Percentiles rank a stretch among this genome's conserved stretches.
Evolutionary conservation across 164 flowering plant genomes (phyloP).

Genomic region (Annona squamosa): DNA sequence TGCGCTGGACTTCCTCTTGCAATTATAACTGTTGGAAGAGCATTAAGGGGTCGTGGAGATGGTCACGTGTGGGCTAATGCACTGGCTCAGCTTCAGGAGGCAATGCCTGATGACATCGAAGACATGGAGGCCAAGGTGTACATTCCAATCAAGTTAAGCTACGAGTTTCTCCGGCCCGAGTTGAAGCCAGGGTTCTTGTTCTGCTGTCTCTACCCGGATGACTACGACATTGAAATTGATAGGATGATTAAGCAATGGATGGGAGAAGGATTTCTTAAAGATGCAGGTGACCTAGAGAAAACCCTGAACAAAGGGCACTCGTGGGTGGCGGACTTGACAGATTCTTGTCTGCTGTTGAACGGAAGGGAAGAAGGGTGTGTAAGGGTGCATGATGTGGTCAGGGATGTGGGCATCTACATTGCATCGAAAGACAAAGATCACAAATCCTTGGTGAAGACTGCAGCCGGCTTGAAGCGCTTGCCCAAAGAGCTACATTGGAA

Average conservation of each 20-base stretch:
- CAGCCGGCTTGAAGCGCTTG: neutral
- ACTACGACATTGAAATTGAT: neutral
- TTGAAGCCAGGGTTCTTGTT: conserved; percentile 11
- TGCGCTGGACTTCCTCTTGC: neutral
- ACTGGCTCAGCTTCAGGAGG: neutral
- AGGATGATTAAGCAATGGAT: conserved; percentile 6
- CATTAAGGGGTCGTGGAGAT: neutral
- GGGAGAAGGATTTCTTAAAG: conserved; percentile 12
- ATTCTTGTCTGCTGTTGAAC: conserved; percentile 11
- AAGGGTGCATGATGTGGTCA: conserved; percentile 15
- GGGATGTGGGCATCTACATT: conserved; percentile 12
- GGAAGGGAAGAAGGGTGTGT: neutral
- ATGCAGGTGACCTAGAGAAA: neutral
- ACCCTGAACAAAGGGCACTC: conserved; percentile 5
- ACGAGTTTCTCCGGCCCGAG: neutral
- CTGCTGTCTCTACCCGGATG: conserved; percentile 1
- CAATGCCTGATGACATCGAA: neutral
- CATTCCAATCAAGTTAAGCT: neutral
- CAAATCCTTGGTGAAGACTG: neutral
- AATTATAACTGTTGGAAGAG: neutral
- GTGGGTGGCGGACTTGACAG: conserved; percentile 8
- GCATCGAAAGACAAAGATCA: neutral
- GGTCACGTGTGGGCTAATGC: neutral
- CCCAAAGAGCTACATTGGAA: neutral
- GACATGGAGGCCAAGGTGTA: neutral